Base-by-base conservation (phyloP, 257 asterid species). In the Primulina tabacum region DNA sequence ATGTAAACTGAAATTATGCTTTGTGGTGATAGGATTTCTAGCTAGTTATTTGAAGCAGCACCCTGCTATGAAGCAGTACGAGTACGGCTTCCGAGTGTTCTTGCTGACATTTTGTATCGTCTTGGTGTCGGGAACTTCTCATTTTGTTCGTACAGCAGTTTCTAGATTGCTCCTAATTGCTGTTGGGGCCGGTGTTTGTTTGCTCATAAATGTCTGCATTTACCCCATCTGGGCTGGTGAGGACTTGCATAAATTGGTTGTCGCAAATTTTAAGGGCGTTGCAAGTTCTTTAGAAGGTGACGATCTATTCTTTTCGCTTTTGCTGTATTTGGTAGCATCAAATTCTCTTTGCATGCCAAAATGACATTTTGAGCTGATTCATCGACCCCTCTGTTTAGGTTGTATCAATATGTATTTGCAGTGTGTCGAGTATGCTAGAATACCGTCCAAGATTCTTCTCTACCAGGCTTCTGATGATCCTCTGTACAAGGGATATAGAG, bases 211-310 rank as follows among this genome's bases (percentile, higher is more conserved):
- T 68, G 72, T 82, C 0, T 92, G 95, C 60, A 37, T 92, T 68
- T 92, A 76, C 29, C 98, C 98, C 68, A 92, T 92, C 76, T 92
- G 98, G 97, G 87, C 97, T 11, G 98, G 98, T 34, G 98, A 92
- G 67, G 96, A 92, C 83, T 77, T 92, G 90, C 98, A 89, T 74
- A 92, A 92, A 73, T 75, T 89, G 71, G 92, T 89, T 2, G 96
- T 86, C 32, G 88, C 86, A 64, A 92, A 92, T 76, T 88, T 92
- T 73, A 83, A 74, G 77, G 90, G 85, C n/a, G 95, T 92, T 11
- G 96, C 97, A 14, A 76, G 78, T 66, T 88, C 97, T 73, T 76
- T 92, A 50, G 96, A 92, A 86, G 97, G 98, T 88, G 67, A 60
- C 26, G 20, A 57, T 71, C 71, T 50, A 21, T 30, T 21, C 64